These are phyloP conservation scores for Seminavis robusta DNA, from an alignment of 108 stramenopile species.

Conservation along the genomic window DNA sequence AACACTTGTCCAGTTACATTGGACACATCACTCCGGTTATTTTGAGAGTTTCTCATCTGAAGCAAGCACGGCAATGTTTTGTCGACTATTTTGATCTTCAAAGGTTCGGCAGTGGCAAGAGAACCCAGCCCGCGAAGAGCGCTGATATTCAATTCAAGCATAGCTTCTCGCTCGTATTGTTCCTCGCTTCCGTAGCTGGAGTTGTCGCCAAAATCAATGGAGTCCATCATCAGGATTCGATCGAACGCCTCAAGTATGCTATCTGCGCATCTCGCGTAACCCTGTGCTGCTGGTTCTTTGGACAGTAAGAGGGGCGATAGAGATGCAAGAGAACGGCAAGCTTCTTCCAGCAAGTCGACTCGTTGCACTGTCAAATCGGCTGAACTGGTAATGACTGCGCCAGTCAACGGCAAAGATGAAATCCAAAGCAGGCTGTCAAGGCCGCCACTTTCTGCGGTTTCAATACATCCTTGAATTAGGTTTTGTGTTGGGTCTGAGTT, in stretches of 20 bases:
- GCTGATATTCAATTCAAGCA: conserved; percentile 28
- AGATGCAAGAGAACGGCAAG: conserved; percentile 49
- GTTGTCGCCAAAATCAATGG: neutral
- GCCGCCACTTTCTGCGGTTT: conserved; percentile 46
- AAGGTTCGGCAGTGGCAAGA: conserved; percentile 51
- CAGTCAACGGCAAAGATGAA: conserved; percentile 28
- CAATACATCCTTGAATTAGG: conserved; percentile 30
- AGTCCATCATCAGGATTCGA: conserved; percentile 15
- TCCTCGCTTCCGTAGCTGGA: no score
- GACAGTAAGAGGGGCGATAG: conserved; percentile 55
- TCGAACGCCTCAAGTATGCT: conserved; percentile 36
- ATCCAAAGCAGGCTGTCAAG: conserved; percentile 40
- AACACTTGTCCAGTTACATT: conserved; percentile 48
- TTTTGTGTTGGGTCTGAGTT: conserved; percentile 7
- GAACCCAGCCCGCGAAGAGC: conserved; percentile 46
- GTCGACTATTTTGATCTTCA: conserved; percentile 55
- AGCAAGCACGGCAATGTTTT: conserved; percentile 39
- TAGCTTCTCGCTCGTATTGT: neutral
- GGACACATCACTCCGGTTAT: conserved; percentile 30
- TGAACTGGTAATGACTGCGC: conserved; percentile 6
- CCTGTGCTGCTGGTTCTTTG: conserved; percentile 22
- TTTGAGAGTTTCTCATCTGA: conserved; percentile 25
- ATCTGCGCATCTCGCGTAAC: conserved; percentile 34
- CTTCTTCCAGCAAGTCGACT: conserved; percentile 38
- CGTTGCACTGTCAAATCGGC: conserved; percentile 14